A percentile compares a stretch with the other conserved stretches of the same genome.
Conservation (phyloP, 1,139 yeast genomes). For the Candida smagusa region DNA sequence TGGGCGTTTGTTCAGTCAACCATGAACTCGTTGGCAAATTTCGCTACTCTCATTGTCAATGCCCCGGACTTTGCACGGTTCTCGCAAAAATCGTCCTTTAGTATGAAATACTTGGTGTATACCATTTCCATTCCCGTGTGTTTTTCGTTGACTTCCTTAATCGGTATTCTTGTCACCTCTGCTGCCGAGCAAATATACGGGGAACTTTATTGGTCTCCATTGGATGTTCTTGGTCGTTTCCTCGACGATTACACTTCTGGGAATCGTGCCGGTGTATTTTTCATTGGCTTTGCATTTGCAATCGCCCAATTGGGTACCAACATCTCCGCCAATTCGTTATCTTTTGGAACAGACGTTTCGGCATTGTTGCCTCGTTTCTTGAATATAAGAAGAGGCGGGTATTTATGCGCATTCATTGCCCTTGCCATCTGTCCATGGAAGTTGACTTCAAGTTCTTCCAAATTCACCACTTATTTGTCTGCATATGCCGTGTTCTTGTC, state of each 20-base stretch:
- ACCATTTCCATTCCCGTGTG: constrained; percentile 69
- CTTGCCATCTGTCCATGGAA: constrained; percentile 89
- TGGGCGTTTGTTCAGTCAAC: constrained; percentile 83
- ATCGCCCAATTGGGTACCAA: constrained; percentile 88
- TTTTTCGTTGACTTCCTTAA: constrained; percentile 78
- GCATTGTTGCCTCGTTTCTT: constrained; percentile 76
- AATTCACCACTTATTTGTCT: constrained; percentile 78
- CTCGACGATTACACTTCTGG: constrained; percentile 56
- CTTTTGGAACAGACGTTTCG: constrained; percentile 89
- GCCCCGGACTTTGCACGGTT: constrained; percentile 91
- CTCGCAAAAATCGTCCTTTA: constrained; percentile 48
- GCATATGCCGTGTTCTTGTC: constrained; percentile 87
- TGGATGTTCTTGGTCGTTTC: constrained; percentile 68
- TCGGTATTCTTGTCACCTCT: constrained; percentile 84
- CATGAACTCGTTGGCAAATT: constrained; percentile 79
- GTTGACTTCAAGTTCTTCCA: constrained; percentile 66
- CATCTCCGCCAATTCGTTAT: constrained; percentile 82
- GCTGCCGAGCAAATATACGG: constrained; percentile 72
- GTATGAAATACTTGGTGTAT: constrained; percentile 44
- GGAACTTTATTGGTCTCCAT: constrained; percentile 79
- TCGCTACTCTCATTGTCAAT: constrained; percentile 82
- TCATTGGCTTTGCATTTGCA: constrained; percentile 73
- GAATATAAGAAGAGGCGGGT: constrained; percentile 67
- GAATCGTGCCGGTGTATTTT: constrained; percentile 84
- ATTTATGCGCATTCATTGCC: constrained; percentile 75